Base-by-base conservation (phyloP, 2,329 filamentous ascomycete species). In the Ophiostoma quercus region DNA sequence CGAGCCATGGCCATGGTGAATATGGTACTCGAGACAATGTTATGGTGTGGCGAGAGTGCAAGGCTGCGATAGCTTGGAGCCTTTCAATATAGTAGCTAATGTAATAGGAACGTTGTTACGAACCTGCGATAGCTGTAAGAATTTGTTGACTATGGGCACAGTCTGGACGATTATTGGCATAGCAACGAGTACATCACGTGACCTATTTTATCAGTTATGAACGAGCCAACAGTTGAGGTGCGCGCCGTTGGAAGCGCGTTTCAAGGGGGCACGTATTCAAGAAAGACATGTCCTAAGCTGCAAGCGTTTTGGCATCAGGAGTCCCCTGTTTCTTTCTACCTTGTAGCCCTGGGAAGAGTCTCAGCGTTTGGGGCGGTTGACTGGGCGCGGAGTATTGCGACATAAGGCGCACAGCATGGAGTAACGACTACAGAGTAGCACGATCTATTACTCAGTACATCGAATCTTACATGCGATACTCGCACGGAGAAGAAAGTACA, bases 1-100 rank as follows among this genome's bases (percentile, higher is more conserved):
- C 66, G 39, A 19, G 62, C 32, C 60, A 34, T 63, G 29, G 57
- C 57, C 14, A 62, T 62, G 57, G 32, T 62, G 25, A 62, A 16
- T 62, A 7, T 62, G 25, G 57, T 62, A 32, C 22, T 22, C 3
- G 16, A 47, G 14, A 47, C 43, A 47, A n/a, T 3, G 51, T 57
- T 54, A 11, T 57, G 51, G n/a, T 12, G 51, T 25, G 51, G 51
- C 9, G 22, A 25, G n/a, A 25, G 29, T 5, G 22, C 22, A 57
- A 57, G 22, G 51, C 51, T 25, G 3, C 12, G 51, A 12, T 16
- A 25, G 51, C 51, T 57, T 57, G 11, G 11, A n/a, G 16, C 8
- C 11, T 57, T 11, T 6, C 2, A 14, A 25, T 25, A 57, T 9
- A 11, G 51, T 25, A 57, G 51, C 57, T 29, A 25, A 14, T 32